A percentile compares a stretch with the other conserved stretches of the same genome.
Evolutionary conservation across 257 asterid genomes (phyloP).

Genomic region (Solanum appendiculatum): DNA sequence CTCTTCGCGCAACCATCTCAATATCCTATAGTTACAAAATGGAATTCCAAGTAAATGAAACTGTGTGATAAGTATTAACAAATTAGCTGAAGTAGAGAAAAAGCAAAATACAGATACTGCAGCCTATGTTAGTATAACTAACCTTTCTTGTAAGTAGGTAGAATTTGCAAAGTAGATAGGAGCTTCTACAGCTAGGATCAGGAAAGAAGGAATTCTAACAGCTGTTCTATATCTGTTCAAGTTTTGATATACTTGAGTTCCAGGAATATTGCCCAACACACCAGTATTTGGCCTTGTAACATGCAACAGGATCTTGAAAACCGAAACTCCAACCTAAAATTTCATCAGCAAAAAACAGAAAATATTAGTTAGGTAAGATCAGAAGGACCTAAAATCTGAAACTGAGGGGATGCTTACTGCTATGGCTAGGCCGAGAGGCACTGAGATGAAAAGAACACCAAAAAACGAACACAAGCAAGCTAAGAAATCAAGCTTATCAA

Average conservation of each 20-base stretch:
- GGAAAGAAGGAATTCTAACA: constrained; percentile 56
- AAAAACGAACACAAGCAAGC: constrained; percentile 77
- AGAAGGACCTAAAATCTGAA: neutral
- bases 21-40: constrained; percentile 30
- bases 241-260: constrained; percentile 74
- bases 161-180: constrained; percentile 88
- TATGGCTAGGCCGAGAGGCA: constrained; percentile 84
- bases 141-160: constrained; percentile 85
- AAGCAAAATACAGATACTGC: neutral
- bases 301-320: constrained; percentile 78
- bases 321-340: constrained; percentile 77
- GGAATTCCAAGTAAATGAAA: neutral
- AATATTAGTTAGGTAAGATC: neutral
- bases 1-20: constrained; percentile 82
- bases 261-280: constrained; percentile 64
- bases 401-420: constrained; percentile 47
- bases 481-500: constrained; percentile 81
- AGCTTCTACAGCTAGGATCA: constrained; percentile 60
- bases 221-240: constrained; percentile 60
- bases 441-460: constrained; percentile 93
- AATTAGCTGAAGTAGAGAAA: neutral
- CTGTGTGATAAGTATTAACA: neutral
- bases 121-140: neutral
- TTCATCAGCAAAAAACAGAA: neutral
- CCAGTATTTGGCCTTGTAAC: constrained; percentile 88